Evolutionary conservation across 1,284 basidiomycete genomes (phyloP).

Genomic region (Chiua sp.): DNA sequence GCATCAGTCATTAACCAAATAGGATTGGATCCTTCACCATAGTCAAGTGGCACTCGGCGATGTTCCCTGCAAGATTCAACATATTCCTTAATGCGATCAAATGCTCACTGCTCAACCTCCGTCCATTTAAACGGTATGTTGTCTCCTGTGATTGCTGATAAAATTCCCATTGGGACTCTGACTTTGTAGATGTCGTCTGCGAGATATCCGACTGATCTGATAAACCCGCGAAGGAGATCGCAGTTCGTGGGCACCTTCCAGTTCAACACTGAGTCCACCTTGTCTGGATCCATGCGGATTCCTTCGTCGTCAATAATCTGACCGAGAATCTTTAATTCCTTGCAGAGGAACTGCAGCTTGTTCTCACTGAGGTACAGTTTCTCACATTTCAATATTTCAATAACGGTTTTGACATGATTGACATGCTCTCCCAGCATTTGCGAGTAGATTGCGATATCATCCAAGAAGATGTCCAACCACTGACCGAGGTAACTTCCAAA

Average conservation of each 20-base stretch:
- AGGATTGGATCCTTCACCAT: background rate
- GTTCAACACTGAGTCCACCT: no score
- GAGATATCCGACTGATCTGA: slow-evolving; percentile 38
- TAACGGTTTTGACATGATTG: slow-evolving; percentile 6
- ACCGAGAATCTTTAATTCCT: no score
- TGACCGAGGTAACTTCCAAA: slow-evolving; percentile 28
- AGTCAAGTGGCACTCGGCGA: slow-evolving; percentile 21
- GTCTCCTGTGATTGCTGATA: slow-evolving; percentile 31
- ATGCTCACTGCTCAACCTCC: slow-evolving; percentile 39
- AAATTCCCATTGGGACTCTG: slow-evolving; percentile 37
- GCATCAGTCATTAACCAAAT: slow-evolving; percentile 1
- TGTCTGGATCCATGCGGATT: no score
- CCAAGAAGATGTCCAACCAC: slow-evolving; percentile 33
- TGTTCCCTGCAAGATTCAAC: slow-evolving; percentile 20
- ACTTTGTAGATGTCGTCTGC: slow-evolving; percentile 35
- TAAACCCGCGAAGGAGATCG: slow-evolving; percentile 34
- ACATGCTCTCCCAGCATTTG: slow-evolving; percentile 40
- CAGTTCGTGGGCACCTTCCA: slow-evolving; percentile 18
- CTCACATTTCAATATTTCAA: no score
- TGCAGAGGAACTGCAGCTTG: no score
- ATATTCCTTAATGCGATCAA: slow-evolving; percentile 41
- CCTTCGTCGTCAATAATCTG: no score
- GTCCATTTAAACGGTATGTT: slow-evolving; percentile 36
- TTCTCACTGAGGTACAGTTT: no score
- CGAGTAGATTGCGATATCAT: slow-evolving; percentile 45